Evolutionary conservation across 306 rosid species (phyloP).

Genomic region (Trifolium pratense): DNA sequence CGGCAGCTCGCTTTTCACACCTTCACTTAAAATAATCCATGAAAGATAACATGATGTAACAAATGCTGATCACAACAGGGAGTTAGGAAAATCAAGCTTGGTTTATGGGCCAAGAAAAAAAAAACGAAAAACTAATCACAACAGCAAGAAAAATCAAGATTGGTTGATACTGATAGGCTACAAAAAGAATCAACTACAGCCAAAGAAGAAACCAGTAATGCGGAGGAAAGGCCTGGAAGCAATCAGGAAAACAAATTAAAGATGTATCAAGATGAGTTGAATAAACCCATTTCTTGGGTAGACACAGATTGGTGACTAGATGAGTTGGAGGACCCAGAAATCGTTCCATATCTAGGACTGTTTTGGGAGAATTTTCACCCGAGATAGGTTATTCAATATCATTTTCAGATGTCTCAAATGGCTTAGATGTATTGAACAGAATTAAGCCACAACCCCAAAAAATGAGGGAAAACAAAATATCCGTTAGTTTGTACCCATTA

Average conservation of each 20-base stretch:
- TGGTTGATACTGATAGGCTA: background rate
- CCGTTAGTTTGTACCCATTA: background rate
- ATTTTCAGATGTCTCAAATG: too few species aligned
- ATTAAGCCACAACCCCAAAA: background rate
- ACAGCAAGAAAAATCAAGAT: background rate
- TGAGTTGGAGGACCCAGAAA: background rate
- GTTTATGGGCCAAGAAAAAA: background rate
- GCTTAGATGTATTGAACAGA: background rate
- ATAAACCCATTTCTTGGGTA: background rate
- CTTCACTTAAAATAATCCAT: slow-evolving; percentile 6
- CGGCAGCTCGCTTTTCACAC: background rate
- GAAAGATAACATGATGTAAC: background rate
- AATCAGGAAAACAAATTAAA: background rate
- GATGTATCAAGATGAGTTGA: background rate
- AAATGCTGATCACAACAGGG: background rate
- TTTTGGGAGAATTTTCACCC: too few species aligned
- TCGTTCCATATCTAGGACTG: background rate
- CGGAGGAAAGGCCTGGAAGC: background rate
- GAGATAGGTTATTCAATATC: too few species aligned
- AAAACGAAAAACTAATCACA: background rate
- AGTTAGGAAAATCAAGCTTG: background rate
- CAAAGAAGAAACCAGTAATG: background rate
- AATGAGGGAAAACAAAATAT: background rate
- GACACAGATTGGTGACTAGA: background rate
- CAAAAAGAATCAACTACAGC: background rate